Evolutionary conservation across 495 filamentous ascomycete genomes (phyloP).

Genomic region (Hapsidospora chrysogenum): DNA sequence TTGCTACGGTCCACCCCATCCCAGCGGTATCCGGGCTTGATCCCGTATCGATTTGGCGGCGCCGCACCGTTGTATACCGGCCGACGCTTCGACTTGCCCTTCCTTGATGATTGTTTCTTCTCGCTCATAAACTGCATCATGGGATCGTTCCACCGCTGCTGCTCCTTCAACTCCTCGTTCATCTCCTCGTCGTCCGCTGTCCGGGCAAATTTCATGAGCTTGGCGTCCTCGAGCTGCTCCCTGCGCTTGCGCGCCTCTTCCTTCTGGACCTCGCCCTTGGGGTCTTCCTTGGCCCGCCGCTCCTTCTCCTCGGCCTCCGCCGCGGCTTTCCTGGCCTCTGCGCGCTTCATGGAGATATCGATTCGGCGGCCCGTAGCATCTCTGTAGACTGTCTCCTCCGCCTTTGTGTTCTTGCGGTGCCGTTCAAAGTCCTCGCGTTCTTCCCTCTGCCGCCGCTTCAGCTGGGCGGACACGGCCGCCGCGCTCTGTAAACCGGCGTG

Average conservation of each 20-base stretch:
- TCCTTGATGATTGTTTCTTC: constrained; percentile 7
- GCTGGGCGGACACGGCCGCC: constrained; percentile 57
- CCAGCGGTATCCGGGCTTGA: constrained; percentile 83
- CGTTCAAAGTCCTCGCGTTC: constrained; percentile 28
- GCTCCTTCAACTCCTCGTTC: constrained; percentile 64
- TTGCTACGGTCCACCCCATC: constrained; percentile 93
- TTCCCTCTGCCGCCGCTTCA: constrained; percentile 33
- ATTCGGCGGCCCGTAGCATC: constrained; percentile 86
- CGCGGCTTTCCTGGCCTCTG: constrained; percentile 58
- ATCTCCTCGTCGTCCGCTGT: constrained; percentile 64
- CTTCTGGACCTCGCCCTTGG: constrained; percentile 74
- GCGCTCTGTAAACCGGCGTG: constrained; percentile 76
- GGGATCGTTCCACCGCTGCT: constrained; percentile 83
- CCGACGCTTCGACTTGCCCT: constrained; percentile 32
- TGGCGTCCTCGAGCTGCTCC: constrained; percentile 57
- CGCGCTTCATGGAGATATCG: constrained; percentile 77
- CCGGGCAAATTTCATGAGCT: constrained; percentile 62
- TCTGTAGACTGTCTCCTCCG: constrained; percentile 75
- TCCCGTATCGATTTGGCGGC: constrained; percentile 86
- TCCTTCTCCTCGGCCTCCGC: constrained; percentile 54
- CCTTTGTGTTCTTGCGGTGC: constrained; percentile 14
- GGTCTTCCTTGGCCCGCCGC: constrained; percentile 39
- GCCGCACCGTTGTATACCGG: constrained; percentile 67
- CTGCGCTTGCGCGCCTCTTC: constrained; percentile 33
- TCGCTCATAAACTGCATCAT: constrained; percentile 61